phyloP scores from a whole-genome alignment of 164 flowering plant species.

The Amborella trichopoda region DNA sequence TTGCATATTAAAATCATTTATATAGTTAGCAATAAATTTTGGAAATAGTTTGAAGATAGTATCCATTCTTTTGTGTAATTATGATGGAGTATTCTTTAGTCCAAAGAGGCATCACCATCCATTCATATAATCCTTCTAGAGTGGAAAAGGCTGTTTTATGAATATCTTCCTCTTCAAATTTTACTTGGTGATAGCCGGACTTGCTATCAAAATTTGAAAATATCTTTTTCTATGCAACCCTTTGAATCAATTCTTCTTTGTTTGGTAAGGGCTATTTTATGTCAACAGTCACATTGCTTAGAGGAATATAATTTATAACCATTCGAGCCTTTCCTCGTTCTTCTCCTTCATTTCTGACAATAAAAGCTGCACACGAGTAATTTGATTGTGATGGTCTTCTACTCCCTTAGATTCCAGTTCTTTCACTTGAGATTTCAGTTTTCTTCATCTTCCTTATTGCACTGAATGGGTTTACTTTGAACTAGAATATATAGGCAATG shows the following conservation, averaged over 20 bases:
- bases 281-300: background rate
- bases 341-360: too few species aligned
- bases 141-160: background rate
- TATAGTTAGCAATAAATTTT: too few species aligned
- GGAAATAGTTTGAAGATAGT: background rate
- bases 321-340: too few species aligned
- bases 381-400: background rate
- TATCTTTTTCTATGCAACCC: background rate
- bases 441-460: background rate
- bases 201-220: background rate
- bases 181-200: background rate
- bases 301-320: background rate
- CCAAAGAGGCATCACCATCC: background rate
- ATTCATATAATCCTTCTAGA: background rate
- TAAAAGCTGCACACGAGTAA: background rate
- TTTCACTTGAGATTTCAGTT: background rate
- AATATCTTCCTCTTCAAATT: background rate
- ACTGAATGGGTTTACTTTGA: background rate
- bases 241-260: background rate
- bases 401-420: background rate
- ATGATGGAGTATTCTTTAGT: background rate
- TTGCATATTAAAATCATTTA: too few species aligned
- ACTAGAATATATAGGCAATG: background rate
- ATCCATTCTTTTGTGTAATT: background rate
- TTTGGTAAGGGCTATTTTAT: constrained; percentile 1